Percentiles rank a stretch among this genome's conserved stretches.
These are phyloP conservation scores for Nicotiana attenuata DNA, from an alignment of 257 asterid species.

Conservation along the genomic window DNA sequence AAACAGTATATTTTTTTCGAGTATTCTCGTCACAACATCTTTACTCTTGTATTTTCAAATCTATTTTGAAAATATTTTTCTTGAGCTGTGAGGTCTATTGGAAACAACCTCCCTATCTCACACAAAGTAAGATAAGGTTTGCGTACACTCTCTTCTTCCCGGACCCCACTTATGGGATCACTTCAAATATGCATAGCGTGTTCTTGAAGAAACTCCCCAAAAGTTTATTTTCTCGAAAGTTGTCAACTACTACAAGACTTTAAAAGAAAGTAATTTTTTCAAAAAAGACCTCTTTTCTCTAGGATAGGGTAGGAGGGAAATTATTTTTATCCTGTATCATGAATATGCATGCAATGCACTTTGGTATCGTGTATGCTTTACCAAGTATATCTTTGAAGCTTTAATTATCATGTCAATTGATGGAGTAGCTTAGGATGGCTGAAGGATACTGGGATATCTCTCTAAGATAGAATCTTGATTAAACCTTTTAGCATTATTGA, in stretches of 20 bases:
- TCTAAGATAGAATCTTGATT: not conserved
- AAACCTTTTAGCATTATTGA: slow-evolving; percentile 4
- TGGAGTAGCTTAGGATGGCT: not conserved
- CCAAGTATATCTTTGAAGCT: not conserved
- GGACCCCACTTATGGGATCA: no score
- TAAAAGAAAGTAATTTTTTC: no score
- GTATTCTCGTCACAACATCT: no score
- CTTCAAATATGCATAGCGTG: no score
- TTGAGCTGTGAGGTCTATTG: no score
- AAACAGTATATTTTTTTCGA: no score
- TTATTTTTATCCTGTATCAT: slow-evolving; percentile 5
- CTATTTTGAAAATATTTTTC: no score
- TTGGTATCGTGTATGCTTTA: slow-evolving; percentile 6
- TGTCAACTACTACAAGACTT: no score
- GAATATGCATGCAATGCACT: slow-evolving; percentile 47
- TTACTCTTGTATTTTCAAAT: no score
- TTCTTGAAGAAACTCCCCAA: no score
- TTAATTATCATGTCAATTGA: not conserved
- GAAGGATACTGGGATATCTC: not conserved
- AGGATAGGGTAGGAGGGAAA: not conserved
- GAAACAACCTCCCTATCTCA: accelerated
- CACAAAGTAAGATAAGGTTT: accelerated
- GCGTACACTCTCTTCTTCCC: accelerated
- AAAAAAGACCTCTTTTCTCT: not conserved
- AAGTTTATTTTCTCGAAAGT: no score